phyloP scores from a whole-genome alignment of 139 green algal species.

The Zygnema cylindricum region DNA sequence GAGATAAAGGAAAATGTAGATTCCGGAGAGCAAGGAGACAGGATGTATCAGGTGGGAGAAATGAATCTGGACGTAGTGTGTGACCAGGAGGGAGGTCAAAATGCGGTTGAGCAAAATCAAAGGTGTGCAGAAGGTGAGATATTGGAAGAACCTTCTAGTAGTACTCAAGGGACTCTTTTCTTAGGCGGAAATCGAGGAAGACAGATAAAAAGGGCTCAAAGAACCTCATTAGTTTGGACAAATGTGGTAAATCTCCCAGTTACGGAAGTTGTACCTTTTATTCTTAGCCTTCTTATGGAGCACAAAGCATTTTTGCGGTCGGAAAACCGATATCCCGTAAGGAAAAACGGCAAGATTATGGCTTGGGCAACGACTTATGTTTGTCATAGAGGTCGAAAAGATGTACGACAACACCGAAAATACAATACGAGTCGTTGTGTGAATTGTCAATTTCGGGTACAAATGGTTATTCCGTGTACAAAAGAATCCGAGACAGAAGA shows the following conservation, averaged over 20 bases:
- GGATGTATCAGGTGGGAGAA: neutral
- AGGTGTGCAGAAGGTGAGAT: neutral
- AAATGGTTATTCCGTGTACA: neutral
- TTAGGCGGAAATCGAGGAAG: neutral
- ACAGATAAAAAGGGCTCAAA: neutral
- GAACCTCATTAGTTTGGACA: neutral
- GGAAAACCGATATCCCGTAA: neutral
- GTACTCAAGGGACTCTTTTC: neutral
- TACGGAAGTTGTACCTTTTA: neutral
- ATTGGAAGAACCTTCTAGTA: neutral
- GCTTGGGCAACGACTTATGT: neutral
- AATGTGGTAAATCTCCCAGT: neutral
- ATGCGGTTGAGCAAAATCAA: neutral
- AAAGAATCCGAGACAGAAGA: neutral
- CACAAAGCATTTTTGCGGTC: neutral
- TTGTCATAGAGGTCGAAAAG: neutral
- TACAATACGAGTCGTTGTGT: neutral
- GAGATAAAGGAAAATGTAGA: neutral
- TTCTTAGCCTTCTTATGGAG: neutral
- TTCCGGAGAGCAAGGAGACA: neutral
- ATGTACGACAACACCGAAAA: neutral
- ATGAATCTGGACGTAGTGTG: neutral
- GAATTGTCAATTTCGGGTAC: neutral
- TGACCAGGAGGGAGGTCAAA: neutral
- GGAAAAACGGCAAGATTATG: neutral